Evolutionary conservation across 441 rosid genomes (phyloP), one percentile per base, ranked within the genome.

Genomic region (Corymbia citriodora): DNA sequence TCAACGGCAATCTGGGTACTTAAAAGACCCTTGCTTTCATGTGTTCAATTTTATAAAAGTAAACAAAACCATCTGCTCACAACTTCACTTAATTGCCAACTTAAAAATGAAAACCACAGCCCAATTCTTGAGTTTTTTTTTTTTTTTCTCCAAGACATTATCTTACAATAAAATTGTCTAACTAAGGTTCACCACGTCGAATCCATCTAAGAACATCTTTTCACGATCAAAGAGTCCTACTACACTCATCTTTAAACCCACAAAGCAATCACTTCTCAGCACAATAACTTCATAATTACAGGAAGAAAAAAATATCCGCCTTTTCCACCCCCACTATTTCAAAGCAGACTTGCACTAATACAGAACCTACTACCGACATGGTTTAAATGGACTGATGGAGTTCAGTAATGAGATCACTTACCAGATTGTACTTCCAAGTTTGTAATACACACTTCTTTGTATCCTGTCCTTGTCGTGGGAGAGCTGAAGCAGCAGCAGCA

Each of bases 401-500:
- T 8, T 8, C 25, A 55, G 59, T 55, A 19, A 19, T 55, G 59
- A 55, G 59, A 55, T 25, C 59, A 55, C 25, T 55, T 0, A 0
- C 59, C 59, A 8, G 10, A 19, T 55, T 55, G 59, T 55, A 40
- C 45, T 40, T 40, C 45, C 45, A 55, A 55, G 25, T 55, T 40
- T 40, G 59, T 8, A 19, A 55, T 19, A 55, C 23, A 55, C 59
- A 55, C 59, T 55, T 55, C 57, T 55, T 9, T 0, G 0, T 55
- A 55, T 3, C 10, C 10, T 0, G 23, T 55, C 23, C 57, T 55
- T 8, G 25, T 8, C 3, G 59, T 55, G 59, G 59, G 59, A 55
- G 25, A 55, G 59, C 25, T 55, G 10, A 8, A 8, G 25, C 0
- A 13, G 59, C 10, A 2, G 25, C 10, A 1, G 9, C 0, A 4